Conservation (phyloP, 345 rosid genomes). For the Eucalyptus leucophloia region DNA sequence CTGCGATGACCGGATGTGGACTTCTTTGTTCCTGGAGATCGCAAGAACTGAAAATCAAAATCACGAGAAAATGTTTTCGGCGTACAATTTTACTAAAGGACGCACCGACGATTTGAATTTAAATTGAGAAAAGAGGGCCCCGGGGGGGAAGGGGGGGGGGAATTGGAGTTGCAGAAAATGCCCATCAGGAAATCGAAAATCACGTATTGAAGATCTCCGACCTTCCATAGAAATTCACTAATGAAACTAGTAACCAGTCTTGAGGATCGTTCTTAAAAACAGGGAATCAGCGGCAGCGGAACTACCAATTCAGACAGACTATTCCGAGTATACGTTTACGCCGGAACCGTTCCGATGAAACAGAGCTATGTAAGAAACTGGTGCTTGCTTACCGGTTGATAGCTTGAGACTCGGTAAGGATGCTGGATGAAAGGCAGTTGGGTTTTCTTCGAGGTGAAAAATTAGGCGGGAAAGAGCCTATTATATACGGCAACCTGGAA, state of each 20-base stretch:
- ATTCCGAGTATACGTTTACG: neutral
- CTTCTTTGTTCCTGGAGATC: neutral
- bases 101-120: neutral
- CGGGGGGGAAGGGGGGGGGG: neutral
- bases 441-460: neutral
- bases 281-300: neutral
- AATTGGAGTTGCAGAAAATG: neutral
- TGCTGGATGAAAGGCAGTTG: neutral
- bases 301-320: neutral
- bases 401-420: neutral
- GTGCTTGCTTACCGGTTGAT: neutral
- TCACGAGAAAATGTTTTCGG: neutral
- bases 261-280: neutral
- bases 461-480: neutral
- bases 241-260: neutral
- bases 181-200: neutral
- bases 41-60: neutral
- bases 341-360: neutral
- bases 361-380: neutral
- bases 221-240: neutral
- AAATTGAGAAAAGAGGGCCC: neutral
- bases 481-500: neutral
- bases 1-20: neutral
- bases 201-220: neutral
- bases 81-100: neutral